Evolutionary conservation across 306 rosid species (phyloP).

Genomic region (Acacia confusa): DNA sequence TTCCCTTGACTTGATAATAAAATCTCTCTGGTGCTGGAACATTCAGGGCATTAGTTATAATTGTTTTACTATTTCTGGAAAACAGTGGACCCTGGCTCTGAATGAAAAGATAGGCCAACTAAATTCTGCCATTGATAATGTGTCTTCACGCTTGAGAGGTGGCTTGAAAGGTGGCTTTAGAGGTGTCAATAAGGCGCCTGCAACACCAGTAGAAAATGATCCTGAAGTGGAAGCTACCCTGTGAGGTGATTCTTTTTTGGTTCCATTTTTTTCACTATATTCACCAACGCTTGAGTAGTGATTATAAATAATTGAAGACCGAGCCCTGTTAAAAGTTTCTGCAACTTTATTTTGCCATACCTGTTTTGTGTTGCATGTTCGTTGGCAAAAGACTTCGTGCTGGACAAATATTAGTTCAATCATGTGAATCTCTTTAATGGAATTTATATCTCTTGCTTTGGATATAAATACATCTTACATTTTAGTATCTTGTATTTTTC

Average conservation of each 20-base stretch:
- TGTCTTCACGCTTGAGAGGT: slow-evolving; percentile 72
- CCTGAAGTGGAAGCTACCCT: slow-evolving; percentile 78
- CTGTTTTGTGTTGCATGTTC: slow-evolving; percentile 17
- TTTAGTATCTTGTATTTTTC: neutral
- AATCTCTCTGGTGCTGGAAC: slow-evolving; percentile 20
- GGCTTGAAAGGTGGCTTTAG: neutral
- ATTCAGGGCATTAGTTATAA: slow-evolving; percentile 6
- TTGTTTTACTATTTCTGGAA: slow-evolving; percentile 27
- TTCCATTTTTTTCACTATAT: neutral
- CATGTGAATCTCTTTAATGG: neutral
- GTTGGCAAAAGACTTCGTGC: slow-evolving; percentile 18
- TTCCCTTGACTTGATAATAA: slow-evolving; percentile 2
- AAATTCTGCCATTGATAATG: slow-evolving; percentile 92
- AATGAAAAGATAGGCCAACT: slow-evolving; percentile 86
- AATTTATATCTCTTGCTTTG: neutral
- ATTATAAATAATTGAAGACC: neutral
- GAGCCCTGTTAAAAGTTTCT: slow-evolving; percentile 7
- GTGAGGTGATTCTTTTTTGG: slow-evolving; percentile 37
- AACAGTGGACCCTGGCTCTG: slow-evolving; percentile 79
- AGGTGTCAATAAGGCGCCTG: slow-evolving; percentile 67
- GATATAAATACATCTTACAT: too few relatives aligned
- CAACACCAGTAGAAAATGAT: slow-evolving; percentile 57
- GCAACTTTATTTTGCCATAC: neutral
- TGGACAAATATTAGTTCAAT: neutral
- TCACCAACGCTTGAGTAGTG: slow-evolving; percentile 27